Evolutionary conservation across 257 asterid species (phyloP).

Genomic region (Salvia miltiorrhiza): DNA sequence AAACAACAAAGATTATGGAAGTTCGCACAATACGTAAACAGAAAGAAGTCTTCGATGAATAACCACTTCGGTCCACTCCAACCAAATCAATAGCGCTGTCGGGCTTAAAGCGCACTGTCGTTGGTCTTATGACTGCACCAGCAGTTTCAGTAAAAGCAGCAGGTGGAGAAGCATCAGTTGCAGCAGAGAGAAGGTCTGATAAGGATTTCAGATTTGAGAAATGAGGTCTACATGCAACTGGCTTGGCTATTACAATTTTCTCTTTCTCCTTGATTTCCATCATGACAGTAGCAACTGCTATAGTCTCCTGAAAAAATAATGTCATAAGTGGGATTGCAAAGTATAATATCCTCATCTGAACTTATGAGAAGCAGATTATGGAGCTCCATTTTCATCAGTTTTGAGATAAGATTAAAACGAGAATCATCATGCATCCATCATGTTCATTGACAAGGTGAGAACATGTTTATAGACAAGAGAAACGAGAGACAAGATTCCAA

Average conservation of each 20-base stretch:
- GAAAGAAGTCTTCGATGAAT: not conserved
- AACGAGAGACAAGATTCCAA: not conserved
- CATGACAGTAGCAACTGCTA: slow-evolving; percentile 13
- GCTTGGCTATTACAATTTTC: slow-evolving; percentile 57
- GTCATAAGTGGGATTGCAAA: slow-evolving; percentile 9
- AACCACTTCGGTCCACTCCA: slow-evolving; percentile 24
- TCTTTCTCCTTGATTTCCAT: slow-evolving; percentile 52
- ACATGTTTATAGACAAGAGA: not conserved
- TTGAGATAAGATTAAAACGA: slow-evolving; percentile 6
- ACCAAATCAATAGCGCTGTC: slow-evolving; percentile 14
- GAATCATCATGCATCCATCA: not conserved
- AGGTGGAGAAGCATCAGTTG: slow-evolving; percentile 42
- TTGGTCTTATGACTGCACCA: slow-evolving; percentile 57
- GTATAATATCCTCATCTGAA: not conserved
- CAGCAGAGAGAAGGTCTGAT: slow-evolving; percentile 47
- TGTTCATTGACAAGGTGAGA: not conserved
- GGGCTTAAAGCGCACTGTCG: slow-evolving; percentile 57
- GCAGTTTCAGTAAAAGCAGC: slow-evolving; percentile 32
- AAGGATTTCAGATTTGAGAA: slow-evolving; percentile 46
- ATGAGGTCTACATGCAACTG: slow-evolving; percentile 77
- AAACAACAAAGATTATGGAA: not conserved
- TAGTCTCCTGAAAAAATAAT: slow-evolving; percentile 23
- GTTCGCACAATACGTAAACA: not conserved
- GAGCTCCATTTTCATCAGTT: not conserved
- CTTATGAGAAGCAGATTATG: not conserved